A percentile compares a stretch with the other conserved stretches of the same genome.
Evolutionary conservation across 2,329 filamentous ascomycete genomes (phyloP).

Genomic region (Diaporthe ampelina): DNA sequence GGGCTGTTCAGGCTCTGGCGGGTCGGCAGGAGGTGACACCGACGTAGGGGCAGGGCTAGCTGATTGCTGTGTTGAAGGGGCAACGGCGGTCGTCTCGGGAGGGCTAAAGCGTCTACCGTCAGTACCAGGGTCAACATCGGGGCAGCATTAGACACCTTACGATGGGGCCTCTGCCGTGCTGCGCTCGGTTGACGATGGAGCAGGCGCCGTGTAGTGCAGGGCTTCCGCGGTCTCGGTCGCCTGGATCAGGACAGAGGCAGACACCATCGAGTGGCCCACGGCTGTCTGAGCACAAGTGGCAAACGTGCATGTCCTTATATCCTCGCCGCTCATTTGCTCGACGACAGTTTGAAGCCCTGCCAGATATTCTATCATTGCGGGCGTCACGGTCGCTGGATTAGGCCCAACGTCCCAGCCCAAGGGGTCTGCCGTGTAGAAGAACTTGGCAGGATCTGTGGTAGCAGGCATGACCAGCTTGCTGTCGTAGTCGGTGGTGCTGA

Average conservation of each 20-base stretch:
- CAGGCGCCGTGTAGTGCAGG: constrained; percentile 22
- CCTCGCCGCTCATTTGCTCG: constrained; percentile 22
- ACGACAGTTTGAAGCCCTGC: constrained; percentile 17
- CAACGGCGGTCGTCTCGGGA: neutral
- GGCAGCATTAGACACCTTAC: neutral
- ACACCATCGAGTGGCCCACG: constrained; percentile 22
- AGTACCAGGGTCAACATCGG: neutral
- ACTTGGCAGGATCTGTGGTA: constrained; percentile 24
- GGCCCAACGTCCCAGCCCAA: constrained; percentile 6
- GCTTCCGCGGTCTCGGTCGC: constrained; percentile 10
- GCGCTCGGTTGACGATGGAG: neutral
- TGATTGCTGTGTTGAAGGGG: neutral
- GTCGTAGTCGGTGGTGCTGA: constrained; percentile 9
- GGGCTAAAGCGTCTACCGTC: neutral
- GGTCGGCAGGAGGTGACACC: neutral
- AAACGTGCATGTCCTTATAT: constrained; percentile 13
- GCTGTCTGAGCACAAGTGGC: constrained; percentile 26
- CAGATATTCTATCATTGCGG: constrained; percentile 14
- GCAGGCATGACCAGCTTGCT: constrained; percentile 1
- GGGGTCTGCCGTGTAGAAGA: constrained; percentile 20
- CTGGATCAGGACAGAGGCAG: neutral
- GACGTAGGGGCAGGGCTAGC: constrained; percentile 3
- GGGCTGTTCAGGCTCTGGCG: constrained; percentile 2
- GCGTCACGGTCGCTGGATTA: constrained; percentile 20
- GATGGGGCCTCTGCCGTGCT: constrained; percentile 13